A percentile compares a stretch with the other conserved stretches of the same genome.
Evolutionary conservation across 805 yeast species (phyloP).

Genomic region (Starmera amethionina): DNA sequence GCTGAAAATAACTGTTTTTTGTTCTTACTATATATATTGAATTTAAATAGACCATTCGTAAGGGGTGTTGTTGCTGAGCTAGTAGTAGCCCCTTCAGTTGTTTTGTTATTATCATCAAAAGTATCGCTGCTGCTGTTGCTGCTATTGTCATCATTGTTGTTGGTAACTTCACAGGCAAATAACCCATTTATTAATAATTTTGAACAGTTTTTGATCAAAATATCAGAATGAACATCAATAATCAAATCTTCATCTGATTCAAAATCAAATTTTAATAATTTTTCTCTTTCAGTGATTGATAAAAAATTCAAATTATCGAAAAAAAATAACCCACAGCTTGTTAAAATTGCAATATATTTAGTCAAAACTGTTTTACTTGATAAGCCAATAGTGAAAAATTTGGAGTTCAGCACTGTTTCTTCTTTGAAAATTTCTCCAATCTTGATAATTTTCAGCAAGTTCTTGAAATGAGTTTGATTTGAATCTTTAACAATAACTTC

Average conservation of each 20-base stretch:
- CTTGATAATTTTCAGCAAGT: slow-evolving; percentile 25
- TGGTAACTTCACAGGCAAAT: slow-evolving; percentile 22
- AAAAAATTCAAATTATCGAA: slow-evolving; percentile 30
- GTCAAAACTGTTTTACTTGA: slow-evolving; percentile 28
- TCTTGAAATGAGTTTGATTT: not conserved
- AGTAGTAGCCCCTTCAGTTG: too few species aligned
- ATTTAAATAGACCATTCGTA: slow-evolving; percentile 15
- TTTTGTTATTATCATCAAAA: too few species aligned
- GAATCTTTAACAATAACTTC: slow-evolving; percentile 10
- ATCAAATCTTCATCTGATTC: slow-evolving; percentile 19
- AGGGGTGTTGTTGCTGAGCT: slow-evolving; percentile 1
- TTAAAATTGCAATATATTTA: slow-evolving; percentile 35
- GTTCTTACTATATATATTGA: slow-evolving; percentile 30
- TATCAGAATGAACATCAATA: slow-evolving; percentile 19
- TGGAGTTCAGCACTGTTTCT: slow-evolving; percentile 23
- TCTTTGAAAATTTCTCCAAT: slow-evolving; percentile 30
- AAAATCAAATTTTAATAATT: slow-evolving; percentile 12
- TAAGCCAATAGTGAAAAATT: slow-evolving; percentile 22
- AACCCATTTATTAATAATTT: slow-evolving; percentile 27
- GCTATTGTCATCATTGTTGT: too few species aligned
- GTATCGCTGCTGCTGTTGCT: too few species aligned
- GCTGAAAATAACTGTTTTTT: slow-evolving; percentile 33
- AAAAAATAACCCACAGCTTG: slow-evolving; percentile 38
- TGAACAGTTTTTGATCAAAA: slow-evolving; percentile 19
- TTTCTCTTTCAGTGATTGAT: slow-evolving; percentile 17